A percentile compares a stretch with the other conserved stretches of the same genome.
phyloP scores from a whole-genome alignment of 2,329 filamentous ascomycete genomes.

The Colletotrichum australisinense region DNA sequence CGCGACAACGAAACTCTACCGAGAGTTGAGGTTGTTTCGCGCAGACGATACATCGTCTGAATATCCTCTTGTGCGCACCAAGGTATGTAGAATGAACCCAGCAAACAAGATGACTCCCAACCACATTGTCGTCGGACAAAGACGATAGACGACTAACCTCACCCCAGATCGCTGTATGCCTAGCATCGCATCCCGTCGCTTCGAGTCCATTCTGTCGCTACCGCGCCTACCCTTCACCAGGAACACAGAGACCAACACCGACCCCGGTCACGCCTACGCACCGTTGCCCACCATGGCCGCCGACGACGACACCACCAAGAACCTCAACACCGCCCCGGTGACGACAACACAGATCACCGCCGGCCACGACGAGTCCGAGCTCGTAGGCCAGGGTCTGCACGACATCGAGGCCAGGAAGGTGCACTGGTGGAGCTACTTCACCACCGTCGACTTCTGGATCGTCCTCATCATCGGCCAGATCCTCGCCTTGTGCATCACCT shows the following conservation, averaged over 20 bases:
- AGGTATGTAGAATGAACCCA: neutral
- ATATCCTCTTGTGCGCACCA: neutral
- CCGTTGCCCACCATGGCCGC: constrained; percentile 22
- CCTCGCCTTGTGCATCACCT: constrained; percentile 89
- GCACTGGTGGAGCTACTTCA: constrained; percentile 79
- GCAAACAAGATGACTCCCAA: neutral
- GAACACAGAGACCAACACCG: constrained; percentile 33
- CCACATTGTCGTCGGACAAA: neutral
- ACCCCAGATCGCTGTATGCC: constrained; percentile 30
- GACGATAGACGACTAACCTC: constrained; percentile 8
- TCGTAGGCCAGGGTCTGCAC: constrained; percentile 63
- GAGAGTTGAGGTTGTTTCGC: neutral
- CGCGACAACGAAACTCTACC: neutral
- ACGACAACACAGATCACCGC: constrained; percentile 37
- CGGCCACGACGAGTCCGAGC: constrained; percentile 45
- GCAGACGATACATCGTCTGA: neutral
- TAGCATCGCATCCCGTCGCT: neutral
- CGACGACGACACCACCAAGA: constrained; percentile 22
- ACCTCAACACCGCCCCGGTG: constrained; percentile 23
- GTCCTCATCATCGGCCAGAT: constrained; percentile 85
- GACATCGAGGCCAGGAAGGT: constrained; percentile 64
- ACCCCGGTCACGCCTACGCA: constrained; percentile 24
- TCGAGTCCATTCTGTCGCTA: constrained; percentile 32
- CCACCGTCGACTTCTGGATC: constrained; percentile 88
- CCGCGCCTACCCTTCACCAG: constrained; percentile 39